Base-by-base conservation (phyloP, 2,329 filamentous ascomycete genomes). In the Beauveria sp. region DNA sequence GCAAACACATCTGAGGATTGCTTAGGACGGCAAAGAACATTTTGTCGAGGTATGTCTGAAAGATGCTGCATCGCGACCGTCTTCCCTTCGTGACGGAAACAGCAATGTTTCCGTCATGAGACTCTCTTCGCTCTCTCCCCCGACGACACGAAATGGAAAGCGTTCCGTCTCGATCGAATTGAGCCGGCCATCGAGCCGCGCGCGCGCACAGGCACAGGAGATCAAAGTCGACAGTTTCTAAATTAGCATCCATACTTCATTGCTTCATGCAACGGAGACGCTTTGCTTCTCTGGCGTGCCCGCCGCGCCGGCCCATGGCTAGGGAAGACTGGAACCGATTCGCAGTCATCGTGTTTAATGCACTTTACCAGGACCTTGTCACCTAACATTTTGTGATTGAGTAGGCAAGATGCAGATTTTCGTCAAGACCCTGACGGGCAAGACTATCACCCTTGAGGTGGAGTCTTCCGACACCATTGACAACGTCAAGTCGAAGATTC, bases 361-460 rank as follows among this genome's bases (percentile, higher is more conserved):
- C 24, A 47, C 16, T 52, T 51, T 1, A 24, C 9, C 30, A 8
- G 16, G 24, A 45, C 20, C 12, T 18, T 53, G 40, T 34, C 24
- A 58, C 77, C 78, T 79, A 76, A 79, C 75, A 70, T 73, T 58
- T n/a, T 66, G 66, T 65, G 57, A 45, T 66, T 69, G 74, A 73
- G 70, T 71, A 85, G 83, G 84, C 84, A 86, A 85, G 80, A 88
- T 88, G 85, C 85, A 88, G 83, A 88, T 88, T 78, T 89, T 89
- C 82, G 86, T 88, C 75, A 88, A 88, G 81, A 88, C 86, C 85
- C 86, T 98, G 74, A 98, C 95, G 90, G 95, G 95, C 77, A 98
- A 98, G 90, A 98, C 95, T 78, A 98, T 98, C 89, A 98, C 95
- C 89, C 93, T 99, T 74, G 95, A 99, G 92, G 95, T 98, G 83